Conservation (phyloP, 768 basidiomycete species). For the Suillus luteus region DNA sequence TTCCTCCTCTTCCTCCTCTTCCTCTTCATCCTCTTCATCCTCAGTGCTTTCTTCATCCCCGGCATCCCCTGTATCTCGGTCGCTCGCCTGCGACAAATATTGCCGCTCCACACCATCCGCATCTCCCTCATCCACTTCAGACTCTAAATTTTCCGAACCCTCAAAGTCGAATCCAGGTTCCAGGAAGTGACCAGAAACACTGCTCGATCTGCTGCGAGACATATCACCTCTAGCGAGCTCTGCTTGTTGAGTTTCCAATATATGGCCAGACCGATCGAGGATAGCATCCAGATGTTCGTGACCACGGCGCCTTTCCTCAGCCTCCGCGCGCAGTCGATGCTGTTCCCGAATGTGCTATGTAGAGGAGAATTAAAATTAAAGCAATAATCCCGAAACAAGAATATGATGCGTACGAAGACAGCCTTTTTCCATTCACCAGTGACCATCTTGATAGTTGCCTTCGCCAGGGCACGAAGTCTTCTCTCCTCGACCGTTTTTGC, state of each 20-base stretch:
- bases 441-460: conserved; percentile 70
- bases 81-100: conserved; percentile 7
- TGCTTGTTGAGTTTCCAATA: conserved; percentile 80
- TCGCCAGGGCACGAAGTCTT: conserved; percentile 64
- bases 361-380: conserved; percentile 2
- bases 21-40: conserved; percentile 33
- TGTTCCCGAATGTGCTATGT: conserved; percentile 73
- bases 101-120: conserved; percentile 10
- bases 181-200: conserved; percentile 36
- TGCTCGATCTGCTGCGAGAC: conserved; percentile 61
- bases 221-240: conserved; percentile 58
- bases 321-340: conserved; percentile 61
- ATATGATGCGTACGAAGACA: conserved; percentile 60
- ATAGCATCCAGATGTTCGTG: conserved; percentile 89
- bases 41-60: conserved; percentile 7
- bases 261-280: conserved; percentile 83
- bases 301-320: conserved; percentile 77
- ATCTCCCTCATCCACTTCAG: conserved; percentile 12
- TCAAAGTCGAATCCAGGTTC: conserved; percentile 26
- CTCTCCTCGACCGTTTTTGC: conserved; percentile 63
- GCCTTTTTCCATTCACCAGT: conserved; percentile 87
- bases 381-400: conserved; percentile 1
- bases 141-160: conserved; percentile 31
- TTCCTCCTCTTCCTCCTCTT: conserved; percentile 24
- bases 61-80: conserved; percentile 4